These are phyloP conservation scores for Furcasterigmium sp. DNA, from an alignment of 2,329 filamentous ascomycete species.

Conservation along the genomic window DNA sequence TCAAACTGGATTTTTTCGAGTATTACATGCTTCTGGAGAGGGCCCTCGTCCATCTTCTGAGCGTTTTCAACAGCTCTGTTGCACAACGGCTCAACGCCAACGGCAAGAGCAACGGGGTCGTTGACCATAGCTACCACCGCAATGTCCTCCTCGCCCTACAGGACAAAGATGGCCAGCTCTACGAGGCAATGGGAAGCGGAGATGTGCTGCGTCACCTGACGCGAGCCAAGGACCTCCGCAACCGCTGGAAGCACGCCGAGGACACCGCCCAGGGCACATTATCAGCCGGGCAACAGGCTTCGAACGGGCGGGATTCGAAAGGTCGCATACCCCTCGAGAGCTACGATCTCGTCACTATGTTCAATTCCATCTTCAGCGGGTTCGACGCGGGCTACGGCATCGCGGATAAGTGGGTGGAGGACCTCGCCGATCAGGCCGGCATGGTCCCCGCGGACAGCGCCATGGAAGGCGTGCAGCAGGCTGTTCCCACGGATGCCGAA, in stretches of 20 bases:
- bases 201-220: conserved; percentile 53
- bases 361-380: conserved; percentile 50
- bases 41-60: conserved; percentile 61
- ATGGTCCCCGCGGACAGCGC: conserved; percentile 1
- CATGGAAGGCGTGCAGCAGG: conserved; percentile 7
- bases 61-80: conserved; percentile 55
- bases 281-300: neutral
- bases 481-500: conserved; percentile 21
- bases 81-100: conserved; percentile 11
- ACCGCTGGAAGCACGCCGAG: conserved; percentile 67
- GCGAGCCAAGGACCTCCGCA: conserved; percentile 64
- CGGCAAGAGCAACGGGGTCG: conserved; percentile 6
- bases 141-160: conserved; percentile 62
- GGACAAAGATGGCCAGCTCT: conserved; percentile 49
- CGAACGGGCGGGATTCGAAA: conserved; percentile 13
- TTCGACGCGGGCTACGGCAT: conserved; percentile 53
- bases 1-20: conserved; percentile 74
- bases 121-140: conserved; percentile 60
- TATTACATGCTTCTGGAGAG: conserved; percentile 71
- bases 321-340: conserved; percentile 40
- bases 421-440: conserved; percentile 11
- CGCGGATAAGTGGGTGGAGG: conserved; percentile 38
- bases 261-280: too few species aligned
- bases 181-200: conserved; percentile 47
- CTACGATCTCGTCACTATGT: conserved; percentile 57